Conservation (phyloP, 768 basidiomycete species). For the Pholiota microspora region DNA sequence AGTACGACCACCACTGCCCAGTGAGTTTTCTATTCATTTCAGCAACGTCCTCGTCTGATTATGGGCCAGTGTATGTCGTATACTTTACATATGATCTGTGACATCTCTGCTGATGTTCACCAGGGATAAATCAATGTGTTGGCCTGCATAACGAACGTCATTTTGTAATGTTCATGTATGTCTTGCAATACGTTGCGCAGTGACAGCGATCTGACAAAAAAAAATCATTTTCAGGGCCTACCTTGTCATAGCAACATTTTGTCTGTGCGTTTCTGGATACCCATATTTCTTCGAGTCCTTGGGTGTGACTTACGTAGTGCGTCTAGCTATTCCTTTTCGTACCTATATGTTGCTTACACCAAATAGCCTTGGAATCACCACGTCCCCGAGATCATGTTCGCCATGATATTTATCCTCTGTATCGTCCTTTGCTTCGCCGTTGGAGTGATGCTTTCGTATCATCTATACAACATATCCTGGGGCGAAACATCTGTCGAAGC, state of each 20-base stretch:
- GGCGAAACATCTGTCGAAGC: constrained; percentile 91
- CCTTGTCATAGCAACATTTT: constrained; percentile 69
- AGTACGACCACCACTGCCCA: constrained; percentile 91
- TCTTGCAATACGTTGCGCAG: constrained; percentile 6
- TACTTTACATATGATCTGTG: background rate
- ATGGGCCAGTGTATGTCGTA: constrained; percentile 27
- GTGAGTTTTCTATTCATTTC: constrained; percentile 44
- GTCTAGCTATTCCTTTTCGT: constrained; percentile 6
- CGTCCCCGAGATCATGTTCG: constrained; percentile 68
- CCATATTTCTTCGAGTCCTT: constrained; percentile 54
- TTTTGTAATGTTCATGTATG: constrained; percentile 92
- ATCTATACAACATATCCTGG: constrained; percentile 63
- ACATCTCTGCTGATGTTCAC: background rate
- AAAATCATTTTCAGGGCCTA: constrained; percentile 57
- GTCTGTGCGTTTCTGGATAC: constrained; percentile 64
- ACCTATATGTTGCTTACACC: constrained; percentile 33
- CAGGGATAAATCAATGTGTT: constrained; percentile 98
- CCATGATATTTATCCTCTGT: constrained; percentile 74
- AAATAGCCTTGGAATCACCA: constrained; percentile 50
- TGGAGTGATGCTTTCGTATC: constrained; percentile 68
- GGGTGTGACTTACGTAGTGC: constrained; percentile 47
- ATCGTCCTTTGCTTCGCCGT: constrained; percentile 76
- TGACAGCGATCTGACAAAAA: background rate
- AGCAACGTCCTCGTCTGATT: constrained; percentile 3
- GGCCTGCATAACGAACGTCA: constrained; percentile 94